Percentiles rank a stretch among this genome's conserved stretches.
Evolutionary conservation across 495 filamentous ascomycete genomes (phyloP).

Genomic region (Aspergillus indologenus): DNA sequence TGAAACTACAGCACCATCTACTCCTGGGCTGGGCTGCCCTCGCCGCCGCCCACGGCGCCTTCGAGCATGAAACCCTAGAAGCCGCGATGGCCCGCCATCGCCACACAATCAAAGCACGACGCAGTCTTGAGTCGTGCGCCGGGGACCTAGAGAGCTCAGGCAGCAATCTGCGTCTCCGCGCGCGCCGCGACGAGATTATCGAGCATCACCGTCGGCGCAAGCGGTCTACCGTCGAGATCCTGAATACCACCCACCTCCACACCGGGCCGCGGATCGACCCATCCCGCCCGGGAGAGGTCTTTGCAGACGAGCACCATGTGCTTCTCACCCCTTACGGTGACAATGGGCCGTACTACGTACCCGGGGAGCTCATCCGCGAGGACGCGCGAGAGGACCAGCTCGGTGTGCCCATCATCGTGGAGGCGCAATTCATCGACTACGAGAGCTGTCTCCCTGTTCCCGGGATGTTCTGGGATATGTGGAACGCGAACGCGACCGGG

Average conservation of each 20-base stretch:
- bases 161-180: conserved; percentile 14
- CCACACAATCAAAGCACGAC: too few relatives aligned
- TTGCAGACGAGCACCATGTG: conserved; percentile 17
- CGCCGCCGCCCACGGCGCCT: too few relatives aligned
- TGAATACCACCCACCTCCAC: conserved; percentile 23
- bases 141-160: conserved; percentile 12
- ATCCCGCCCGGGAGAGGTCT: conserved; percentile 22
- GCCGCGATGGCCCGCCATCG: too few relatives aligned
- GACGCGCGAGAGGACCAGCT: conserved; percentile 45
- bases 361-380: conserved; percentile 49
- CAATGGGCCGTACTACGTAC: conserved; percentile 32
- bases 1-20: too few relatives aligned
- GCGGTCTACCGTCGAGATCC: conserved; percentile 13
- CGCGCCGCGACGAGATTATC: conserved; percentile 11
- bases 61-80: too few relatives aligned
- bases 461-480: conserved; percentile 52
- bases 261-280: conserved; percentile 14
- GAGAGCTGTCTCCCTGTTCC: conserved; percentile 49
- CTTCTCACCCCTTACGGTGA: conserved; percentile 26
- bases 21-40: too few relatives aligned
- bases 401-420: conserved; percentile 51
- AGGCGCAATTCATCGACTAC: conserved; percentile 54
- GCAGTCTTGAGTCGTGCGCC: too few relatives aligned
- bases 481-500: conserved; percentile 55
- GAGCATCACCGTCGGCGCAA: conserved; percentile 13